A percentile compares a stretch with the other conserved stretches of the same genome.
Evolutionary conservation across 2,329 filamentous ascomycete genomes (phyloP).

Genomic region (Westerdykella ornata): DNA sequence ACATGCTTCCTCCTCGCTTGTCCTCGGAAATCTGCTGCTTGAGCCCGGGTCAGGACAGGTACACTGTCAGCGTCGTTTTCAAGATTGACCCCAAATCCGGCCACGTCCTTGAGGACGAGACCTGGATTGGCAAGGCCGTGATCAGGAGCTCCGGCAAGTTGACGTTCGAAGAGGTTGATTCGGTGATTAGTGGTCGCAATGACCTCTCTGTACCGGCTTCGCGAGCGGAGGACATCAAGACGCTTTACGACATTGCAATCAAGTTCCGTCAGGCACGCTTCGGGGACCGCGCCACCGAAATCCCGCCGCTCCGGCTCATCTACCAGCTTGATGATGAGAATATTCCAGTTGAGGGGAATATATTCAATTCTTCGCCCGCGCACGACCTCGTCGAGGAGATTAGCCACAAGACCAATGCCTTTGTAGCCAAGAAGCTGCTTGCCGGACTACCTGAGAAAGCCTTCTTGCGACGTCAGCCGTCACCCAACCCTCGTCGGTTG

Average conservation of each 20-base stretch:
- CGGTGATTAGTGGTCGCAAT: slow-evolving; percentile 61
- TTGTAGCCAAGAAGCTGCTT: slow-evolving; percentile 78
- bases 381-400: slow-evolving; percentile 94
- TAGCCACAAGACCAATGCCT: slow-evolving; percentile 83
- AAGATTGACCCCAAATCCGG: slow-evolving; percentile 78
- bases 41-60: slow-evolving; percentile 76
- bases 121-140: slow-evolving; percentile 89
- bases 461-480: slow-evolving; percentile 75
- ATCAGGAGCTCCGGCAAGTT: slow-evolving; percentile 87
- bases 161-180: slow-evolving; percentile 78
- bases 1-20: slow-evolving; percentile 78
- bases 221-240: slow-evolving; percentile 69
- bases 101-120: slow-evolving; percentile 71
- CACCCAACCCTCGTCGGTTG: slow-evolving; percentile 81
- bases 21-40: slow-evolving; percentile 84
- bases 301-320: slow-evolving; percentile 79
- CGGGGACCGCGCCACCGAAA: slow-evolving; percentile 68
- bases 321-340: slow-evolving; percentile 98
- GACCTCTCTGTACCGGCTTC: slow-evolving; percentile 60
- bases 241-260: slow-evolving; percentile 71
- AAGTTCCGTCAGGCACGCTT: slow-evolving; percentile 88
- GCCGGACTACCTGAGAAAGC: slow-evolving; percentile 83
- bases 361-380: slow-evolving; percentile 83
- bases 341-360: slow-evolving; percentile 90
- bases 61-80: slow-evolving; percentile 90